These are phyloP conservation scores for Stylonectria norvegica DNA, from an alignment of 2,329 filamentous ascomycete species.

Conservation along the genomic window DNA sequence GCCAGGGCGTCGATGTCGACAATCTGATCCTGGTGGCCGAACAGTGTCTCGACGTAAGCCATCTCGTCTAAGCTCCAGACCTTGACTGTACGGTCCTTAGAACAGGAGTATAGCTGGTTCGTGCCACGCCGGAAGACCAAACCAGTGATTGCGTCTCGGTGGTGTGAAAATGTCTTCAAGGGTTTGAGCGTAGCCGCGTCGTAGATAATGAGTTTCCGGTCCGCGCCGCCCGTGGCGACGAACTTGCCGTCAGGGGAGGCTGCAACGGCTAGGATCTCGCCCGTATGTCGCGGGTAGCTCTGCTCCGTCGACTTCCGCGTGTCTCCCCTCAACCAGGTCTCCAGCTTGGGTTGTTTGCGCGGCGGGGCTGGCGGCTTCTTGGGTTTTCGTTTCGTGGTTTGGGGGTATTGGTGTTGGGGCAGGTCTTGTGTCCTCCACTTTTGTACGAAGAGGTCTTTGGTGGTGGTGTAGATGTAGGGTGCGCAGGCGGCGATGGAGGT, in stretches of 20 bases:
- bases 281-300: slow-evolving; percentile 73
- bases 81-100: slow-evolving; percentile 89
- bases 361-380: slow-evolving; percentile 58
- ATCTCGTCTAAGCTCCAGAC: slow-evolving; percentile 91
- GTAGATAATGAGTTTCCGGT: slow-evolving; percentile 84
- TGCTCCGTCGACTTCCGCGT: slow-evolving; percentile 58
- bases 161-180: slow-evolving; percentile 81
- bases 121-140: slow-evolving; percentile 82
- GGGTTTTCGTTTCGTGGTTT: slow-evolving; percentile 56
- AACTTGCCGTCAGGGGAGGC: slow-evolving; percentile 87
- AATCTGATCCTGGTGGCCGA: slow-evolving; percentile 91
- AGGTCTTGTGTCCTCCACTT: slow-evolving; percentile 83
- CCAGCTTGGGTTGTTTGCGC: slow-evolving; percentile 59
- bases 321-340: slow-evolving; percentile 62
- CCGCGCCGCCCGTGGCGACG: slow-evolving; percentile 83
- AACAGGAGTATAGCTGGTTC: slow-evolving; percentile 89
- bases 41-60: slow-evolving; percentile 92
- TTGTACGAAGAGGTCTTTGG: slow-evolving; percentile 77
- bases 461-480: slow-evolving; percentile 83
- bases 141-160: slow-evolving; percentile 81
- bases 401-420: slow-evolving; percentile 56
- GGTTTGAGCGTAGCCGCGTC: slow-evolving; percentile 75
- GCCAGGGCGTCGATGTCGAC: slow-evolving; percentile 78
- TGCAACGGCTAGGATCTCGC: slow-evolving; percentile 76
- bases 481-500: slow-evolving; percentile 77